Evolutionary conservation across 2,329 filamentous ascomycete genomes (phyloP).

Genomic region (Fusarium stilboides): DNA sequence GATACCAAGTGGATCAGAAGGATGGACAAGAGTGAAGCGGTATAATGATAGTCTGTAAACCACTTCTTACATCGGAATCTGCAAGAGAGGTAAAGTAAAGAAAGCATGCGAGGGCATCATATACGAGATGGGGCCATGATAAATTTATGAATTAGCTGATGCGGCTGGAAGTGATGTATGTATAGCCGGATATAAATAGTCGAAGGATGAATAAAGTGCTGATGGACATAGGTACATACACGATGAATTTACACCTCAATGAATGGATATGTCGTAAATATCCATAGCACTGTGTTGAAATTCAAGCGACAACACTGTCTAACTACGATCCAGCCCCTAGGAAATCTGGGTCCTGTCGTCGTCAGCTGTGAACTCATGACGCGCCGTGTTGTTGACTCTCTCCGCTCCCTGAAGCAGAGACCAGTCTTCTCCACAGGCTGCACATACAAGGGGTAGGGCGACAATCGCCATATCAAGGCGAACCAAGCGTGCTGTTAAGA

Average conservation of each 20-base stretch:
- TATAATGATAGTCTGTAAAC: constrained; percentile 18
- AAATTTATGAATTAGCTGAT: constrained; percentile 10
- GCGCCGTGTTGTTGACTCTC: constrained; percentile 11
- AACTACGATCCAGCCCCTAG: neutral
- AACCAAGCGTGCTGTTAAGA: neutral
- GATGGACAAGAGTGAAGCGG: neutral
- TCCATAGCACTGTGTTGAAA: constrained; percentile 15
- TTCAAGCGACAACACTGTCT: constrained; percentile 18
- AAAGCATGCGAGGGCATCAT: neutral
- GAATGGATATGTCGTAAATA: neutral
- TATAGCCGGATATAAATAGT: neutral
- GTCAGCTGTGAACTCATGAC: constrained; percentile 36
- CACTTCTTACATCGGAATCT: neutral
- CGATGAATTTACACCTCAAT: neutral
- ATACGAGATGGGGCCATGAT: neutral
- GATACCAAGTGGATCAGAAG: neutral
- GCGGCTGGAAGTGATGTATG: neutral
- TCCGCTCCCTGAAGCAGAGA: constrained; percentile 1
- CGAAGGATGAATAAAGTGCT: neutral
- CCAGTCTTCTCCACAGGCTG: constrained; percentile 3
- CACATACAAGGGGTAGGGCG: neutral
- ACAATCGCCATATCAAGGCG: neutral
- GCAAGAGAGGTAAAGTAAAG: neutral
- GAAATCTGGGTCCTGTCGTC: constrained; percentile 31
- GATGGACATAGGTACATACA: neutral